Base-by-base conservation (phyloP, 225 moss, liverwort and hornwort genomes). In the Thuidium tamariscinum region DNA sequence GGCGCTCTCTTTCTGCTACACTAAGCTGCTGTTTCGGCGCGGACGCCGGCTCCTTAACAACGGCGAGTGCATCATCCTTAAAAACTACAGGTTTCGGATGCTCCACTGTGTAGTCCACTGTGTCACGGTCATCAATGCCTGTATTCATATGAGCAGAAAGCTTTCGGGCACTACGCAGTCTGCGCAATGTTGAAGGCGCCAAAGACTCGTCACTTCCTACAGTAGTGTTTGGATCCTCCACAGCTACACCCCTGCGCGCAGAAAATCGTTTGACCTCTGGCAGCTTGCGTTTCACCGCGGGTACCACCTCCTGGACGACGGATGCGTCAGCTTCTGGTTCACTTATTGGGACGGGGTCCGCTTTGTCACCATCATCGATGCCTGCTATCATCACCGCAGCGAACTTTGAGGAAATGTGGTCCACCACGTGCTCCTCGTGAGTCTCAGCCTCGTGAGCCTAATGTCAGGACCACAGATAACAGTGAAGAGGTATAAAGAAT, bases 61-160 rank as follows among this genome's bases (percentile, higher is more conserved):
- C 10, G 72, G 49, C 63, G 59, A 57, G 54, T 27, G 57, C 79
- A 26, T 48, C 85, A 8, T 51, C 74, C 63, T 52, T 42, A 64
- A n/a, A n/a, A n/a, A 11, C 87, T 36, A 81, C 77, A 54, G 55
- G 46, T 54, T 86, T 80, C 10, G 68, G 36, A 83, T 81, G 69
- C 56, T 82, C 77, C 23, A 16, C 25, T 8, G 32, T 80, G 29
- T 90, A 90, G 86, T 90, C 88, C 69, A 90, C 86, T 9, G 86
- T 88, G 68, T 90, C 90, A 61, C 83, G 88, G 25, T 90, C 90
- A 83, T 90, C 88, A 32, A 90, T 69, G 32, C 83, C 88, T 17
- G 27, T 54, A 32, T 42, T 79, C 42, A n/a, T 36, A 36, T 60
- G 82, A 79, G 46, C 11, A 39, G 88, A 79, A 29, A 25, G 9